phyloP scores from a whole-genome alignment of 2,329 filamentous ascomycete genomes.

The Trichoderma sp. region DNA sequence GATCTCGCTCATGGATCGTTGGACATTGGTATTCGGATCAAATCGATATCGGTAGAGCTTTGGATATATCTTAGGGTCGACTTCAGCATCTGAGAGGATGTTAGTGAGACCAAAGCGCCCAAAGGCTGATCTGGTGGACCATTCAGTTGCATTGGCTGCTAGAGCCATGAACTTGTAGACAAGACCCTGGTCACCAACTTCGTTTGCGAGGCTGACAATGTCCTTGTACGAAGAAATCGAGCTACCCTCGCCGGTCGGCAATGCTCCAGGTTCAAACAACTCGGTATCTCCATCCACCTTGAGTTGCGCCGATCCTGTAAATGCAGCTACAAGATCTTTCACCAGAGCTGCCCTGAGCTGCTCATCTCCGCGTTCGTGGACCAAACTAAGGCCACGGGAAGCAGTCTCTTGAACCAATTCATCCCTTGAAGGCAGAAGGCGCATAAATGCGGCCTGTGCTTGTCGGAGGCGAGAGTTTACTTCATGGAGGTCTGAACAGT shows the following conservation, averaged over 20 bases:
- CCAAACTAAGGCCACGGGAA: conserved; percentile 82
- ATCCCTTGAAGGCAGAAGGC: conserved; percentile 81
- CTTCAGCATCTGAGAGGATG: conserved; percentile 81
- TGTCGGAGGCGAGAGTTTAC: conserved; percentile 73
- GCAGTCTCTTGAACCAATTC: conserved; percentile 95
- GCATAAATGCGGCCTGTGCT: conserved; percentile 84
- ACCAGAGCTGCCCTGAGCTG: conserved; percentile 79
- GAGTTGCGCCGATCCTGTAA: conserved; percentile 74
- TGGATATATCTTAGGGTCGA: conserved; percentile 92
- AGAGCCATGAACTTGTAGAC: conserved; percentile 99
- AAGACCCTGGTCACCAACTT: conserved; percentile 93
- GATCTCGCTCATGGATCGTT: conserved; percentile 94
- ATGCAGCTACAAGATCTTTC: conserved; percentile 82
- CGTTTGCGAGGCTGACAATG: conserved; percentile 91
- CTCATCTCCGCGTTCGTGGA: conserved; percentile 88
- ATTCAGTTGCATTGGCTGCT: conserved; percentile 92
- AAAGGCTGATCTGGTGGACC: conserved; percentile 95
- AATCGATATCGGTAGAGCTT: conserved; percentile 94
- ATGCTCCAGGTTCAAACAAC: conserved; percentile 84
- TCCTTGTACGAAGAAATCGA: conserved; percentile 96
- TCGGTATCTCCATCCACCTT: conserved; percentile 90
- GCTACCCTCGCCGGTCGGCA: conserved; percentile 85
- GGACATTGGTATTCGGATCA: conserved; percentile 90
- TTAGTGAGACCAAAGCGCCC: conserved; percentile 89
- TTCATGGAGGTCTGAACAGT: conserved; percentile 75